These are phyloP conservation scores for Lactarius akahatsu DNA, from an alignment of 768 basidiomycete genomes.

Conservation along the genomic window DNA sequence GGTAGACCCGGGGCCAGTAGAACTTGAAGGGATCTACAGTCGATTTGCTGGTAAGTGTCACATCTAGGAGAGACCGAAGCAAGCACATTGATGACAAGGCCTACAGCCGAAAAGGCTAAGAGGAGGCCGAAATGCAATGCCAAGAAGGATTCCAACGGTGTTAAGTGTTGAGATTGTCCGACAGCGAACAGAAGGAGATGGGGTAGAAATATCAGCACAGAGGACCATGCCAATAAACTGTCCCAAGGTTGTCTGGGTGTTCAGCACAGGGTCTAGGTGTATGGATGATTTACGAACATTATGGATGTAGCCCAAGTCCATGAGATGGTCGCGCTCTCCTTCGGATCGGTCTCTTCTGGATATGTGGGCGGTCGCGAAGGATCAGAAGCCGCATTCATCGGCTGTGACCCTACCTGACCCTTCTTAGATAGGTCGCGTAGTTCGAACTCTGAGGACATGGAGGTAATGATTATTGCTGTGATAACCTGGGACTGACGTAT, in stretches of 20 bases:
- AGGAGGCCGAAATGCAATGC: constrained; percentile 64
- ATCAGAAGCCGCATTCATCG: background rate
- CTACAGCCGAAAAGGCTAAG: constrained; percentile 52
- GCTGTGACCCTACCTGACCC: constrained; percentile 12
- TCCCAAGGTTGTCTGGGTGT: background rate
- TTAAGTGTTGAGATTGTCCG: constrained; percentile 47
- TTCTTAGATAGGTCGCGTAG: constrained; percentile 40
- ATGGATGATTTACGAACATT: constrained; percentile 26
- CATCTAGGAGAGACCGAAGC: background rate
- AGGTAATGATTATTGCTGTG: background rate
- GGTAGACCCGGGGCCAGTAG: constrained; percentile 34
- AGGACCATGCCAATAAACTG: constrained; percentile 32
- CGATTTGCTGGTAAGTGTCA: constrained; percentile 5
- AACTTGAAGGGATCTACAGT: constrained; percentile 45
- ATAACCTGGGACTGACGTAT: constrained; percentile 1
- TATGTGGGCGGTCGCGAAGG: constrained; percentile 2
- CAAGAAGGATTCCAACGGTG: constrained; percentile 68
- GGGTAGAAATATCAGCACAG: constrained; percentile 49
- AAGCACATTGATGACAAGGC: constrained; percentile 59
- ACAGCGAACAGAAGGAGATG: constrained; percentile 61
- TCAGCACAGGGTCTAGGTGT: background rate
- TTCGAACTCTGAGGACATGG: constrained; percentile 35
- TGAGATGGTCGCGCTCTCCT: constrained; percentile 17
- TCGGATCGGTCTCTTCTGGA: constrained; percentile 2
- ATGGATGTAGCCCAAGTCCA: constrained; percentile 27